phyloP scores from a whole-genome alignment of 2,329 filamentous ascomycete genomes.

The Zarea fungicola region DNA sequence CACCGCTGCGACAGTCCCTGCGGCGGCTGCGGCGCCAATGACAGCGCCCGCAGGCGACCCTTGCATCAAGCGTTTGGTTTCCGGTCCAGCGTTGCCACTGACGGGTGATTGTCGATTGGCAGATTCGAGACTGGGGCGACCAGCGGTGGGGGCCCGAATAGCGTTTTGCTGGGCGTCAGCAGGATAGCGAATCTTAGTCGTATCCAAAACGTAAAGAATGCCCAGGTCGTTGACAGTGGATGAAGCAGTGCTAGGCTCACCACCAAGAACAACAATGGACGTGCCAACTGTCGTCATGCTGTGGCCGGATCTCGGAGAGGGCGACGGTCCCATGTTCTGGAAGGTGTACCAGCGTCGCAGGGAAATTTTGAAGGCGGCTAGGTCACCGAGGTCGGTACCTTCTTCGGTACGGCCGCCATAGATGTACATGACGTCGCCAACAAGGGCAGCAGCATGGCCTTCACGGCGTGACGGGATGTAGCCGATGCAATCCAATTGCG shows the following conservation, averaged over 20 bases:
- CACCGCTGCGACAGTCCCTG: constrained; percentile 1
- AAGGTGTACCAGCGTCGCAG: constrained; percentile 97
- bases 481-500: constrained; percentile 89
- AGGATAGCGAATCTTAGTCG: constrained; percentile 92
- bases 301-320: constrained; percentile 88
- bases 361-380: constrained; percentile 71
- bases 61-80: constrained; percentile 44
- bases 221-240: constrained; percentile 78
- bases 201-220: constrained; percentile 88
- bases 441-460: constrained; percentile 87
- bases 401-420: constrained; percentile 96
- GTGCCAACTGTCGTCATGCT: constrained; percentile 96
- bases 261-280: constrained; percentile 85
- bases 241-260: constrained; percentile 85
- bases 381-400: constrained; percentile 83
- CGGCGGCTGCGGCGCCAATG: background rate
- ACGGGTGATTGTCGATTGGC: constrained; percentile 12
- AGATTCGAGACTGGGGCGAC: constrained; percentile 20
- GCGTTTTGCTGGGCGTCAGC: constrained; percentile 56
- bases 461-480: constrained; percentile 93
- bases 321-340: constrained; percentile 97
- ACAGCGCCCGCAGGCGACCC: constrained; percentile 25
- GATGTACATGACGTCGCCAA: constrained; percentile 98
- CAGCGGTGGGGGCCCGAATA: constrained; percentile 14
- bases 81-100: constrained; percentile 43